Conservation (phyloP, 257 asterid genomes). For the Buddleja alternifolia region DNA sequence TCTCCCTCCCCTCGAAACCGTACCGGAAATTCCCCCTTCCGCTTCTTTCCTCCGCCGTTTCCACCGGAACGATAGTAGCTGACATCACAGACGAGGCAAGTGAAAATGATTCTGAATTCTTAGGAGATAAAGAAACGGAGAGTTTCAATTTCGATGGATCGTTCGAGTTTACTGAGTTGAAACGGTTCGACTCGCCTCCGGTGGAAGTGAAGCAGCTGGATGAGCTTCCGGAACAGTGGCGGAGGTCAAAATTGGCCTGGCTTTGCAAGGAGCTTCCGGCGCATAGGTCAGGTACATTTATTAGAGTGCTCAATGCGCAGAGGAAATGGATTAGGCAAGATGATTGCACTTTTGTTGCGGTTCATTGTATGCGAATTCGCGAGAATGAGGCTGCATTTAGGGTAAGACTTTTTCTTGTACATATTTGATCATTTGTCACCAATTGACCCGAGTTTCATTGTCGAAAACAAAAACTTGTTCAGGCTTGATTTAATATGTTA, state of each 20-base stretch:
- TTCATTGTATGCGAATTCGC: conserved; percentile 80
- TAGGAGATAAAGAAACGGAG: conserved; percentile 34
- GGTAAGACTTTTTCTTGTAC: conserved; percentile 40
- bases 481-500: too few species aligned
- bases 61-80: conserved; percentile 31
- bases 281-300: conserved; percentile 59
- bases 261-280: conserved; percentile 95
- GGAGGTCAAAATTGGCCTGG: conserved; percentile 93
- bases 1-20: conserved; percentile 30
- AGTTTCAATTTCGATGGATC: conserved; percentile 53
- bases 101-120: conserved; percentile 28
- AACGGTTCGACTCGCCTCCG: conserved; percentile 58
- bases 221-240: conserved; percentile 95
- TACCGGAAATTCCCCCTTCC: conserved; percentile 29
- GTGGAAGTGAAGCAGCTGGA: conserved; percentile 78
- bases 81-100: conserved; percentile 24
- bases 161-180: conserved; percentile 61
- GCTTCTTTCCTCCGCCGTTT: conserved; percentile 25
- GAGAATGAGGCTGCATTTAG: conserved; percentile 79
- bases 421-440: too few species aligned
- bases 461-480: too few species aligned
- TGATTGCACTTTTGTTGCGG: conserved; percentile 67
- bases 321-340: conserved; percentile 90
- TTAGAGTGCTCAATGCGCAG: conserved; percentile 85
- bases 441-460: too few species aligned